Conservation (phyloP, 2,329 filamentous ascomycete species). For the Coniella lustricola region DNA sequence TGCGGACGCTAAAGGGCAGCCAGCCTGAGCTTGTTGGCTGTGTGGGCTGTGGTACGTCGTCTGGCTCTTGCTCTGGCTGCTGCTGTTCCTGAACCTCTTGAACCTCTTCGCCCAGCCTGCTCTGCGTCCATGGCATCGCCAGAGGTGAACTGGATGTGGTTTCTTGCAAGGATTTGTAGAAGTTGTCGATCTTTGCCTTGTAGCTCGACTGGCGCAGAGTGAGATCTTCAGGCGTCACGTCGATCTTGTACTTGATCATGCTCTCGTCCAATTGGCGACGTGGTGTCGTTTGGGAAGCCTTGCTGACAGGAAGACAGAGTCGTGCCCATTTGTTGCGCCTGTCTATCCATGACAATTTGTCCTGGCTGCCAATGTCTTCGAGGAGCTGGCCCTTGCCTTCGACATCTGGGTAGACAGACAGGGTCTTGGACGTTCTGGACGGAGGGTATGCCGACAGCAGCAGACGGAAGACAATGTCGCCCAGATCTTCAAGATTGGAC, state of each 20-base stretch:
- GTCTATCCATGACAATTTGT: conserved; percentile 32
- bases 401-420: conserved; percentile 16
- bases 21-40: conserved; percentile 11
- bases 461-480: conserved; percentile 40
- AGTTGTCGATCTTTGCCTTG: background rate
- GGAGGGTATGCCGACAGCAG: conserved; percentile 29
- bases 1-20: conserved; percentile 11
- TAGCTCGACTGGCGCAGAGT: conserved; percentile 1
- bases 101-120: no score
- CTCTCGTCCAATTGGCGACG: conserved; percentile 1
- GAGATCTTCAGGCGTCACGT: conserved; percentile 10
- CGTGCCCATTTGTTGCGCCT: conserved; percentile 29
- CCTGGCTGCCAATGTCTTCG: conserved; percentile 20
- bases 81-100: no score
- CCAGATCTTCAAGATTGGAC: conserved; percentile 29
- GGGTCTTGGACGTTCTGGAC: conserved; percentile 17
- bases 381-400: conserved; percentile 25
- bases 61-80: background rate
- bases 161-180: background rate
- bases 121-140: background rate
- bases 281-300: background rate
- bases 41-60: background rate
- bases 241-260: conserved; percentile 8
- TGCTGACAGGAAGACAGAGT: conserved; percentile 9
- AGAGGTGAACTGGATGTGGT: conserved; percentile 1